Conservation (phyloP, 1,139 yeast species). For the Geotrichum siamense region DNA sequence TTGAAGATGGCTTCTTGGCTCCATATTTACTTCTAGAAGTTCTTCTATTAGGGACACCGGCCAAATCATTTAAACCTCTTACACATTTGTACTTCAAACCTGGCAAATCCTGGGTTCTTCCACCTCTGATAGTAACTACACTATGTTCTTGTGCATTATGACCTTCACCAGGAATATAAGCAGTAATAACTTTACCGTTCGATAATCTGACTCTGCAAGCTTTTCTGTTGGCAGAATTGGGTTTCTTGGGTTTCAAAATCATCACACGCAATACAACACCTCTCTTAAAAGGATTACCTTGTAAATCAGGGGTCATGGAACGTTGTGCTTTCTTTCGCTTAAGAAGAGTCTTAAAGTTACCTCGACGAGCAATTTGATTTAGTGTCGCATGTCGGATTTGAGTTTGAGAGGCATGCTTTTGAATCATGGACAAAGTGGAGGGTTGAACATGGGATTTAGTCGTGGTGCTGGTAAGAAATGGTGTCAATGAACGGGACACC, state of each 20-base stretch:
- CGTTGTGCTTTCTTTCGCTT: conserved; percentile 41
- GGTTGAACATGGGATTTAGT: too few species aligned
- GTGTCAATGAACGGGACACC: too few species aligned
- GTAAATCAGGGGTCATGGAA: conserved; percentile 76
- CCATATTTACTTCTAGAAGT: conserved; percentile 92
- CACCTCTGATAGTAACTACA: conserved; percentile 92
- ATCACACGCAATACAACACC: conserved; percentile 94
- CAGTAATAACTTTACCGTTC: conserved; percentile 82
- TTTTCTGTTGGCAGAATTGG: conserved; percentile 96
- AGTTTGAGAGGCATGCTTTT: conserved; percentile 8
- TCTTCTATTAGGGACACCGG: conserved; percentile 89
- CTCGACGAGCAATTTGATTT: conserved; percentile 29
- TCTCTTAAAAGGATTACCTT: conserved; percentile 73
- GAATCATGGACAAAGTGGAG: conserved; percentile 2
- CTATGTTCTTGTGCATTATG: conserved; percentile 98
- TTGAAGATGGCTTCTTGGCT: conserved; percentile 69
- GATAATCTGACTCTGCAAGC: conserved; percentile 92
- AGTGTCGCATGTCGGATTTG: conserved; percentile 25
- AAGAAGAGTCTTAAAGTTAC: conserved; percentile 32
- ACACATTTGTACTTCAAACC: conserved; percentile 95
- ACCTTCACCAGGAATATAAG: conserved; percentile 97
- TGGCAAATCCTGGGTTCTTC: conserved; percentile 95
- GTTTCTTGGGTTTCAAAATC: conserved; percentile 95
- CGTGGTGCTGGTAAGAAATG: too few species aligned
- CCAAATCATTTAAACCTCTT: conserved; percentile 89